Percentiles rank a stretch among this genome's conserved stretches.
Conservation (phyloP, 768 basidiomycete species). For the Macrolepiota dolichaula region DNA sequence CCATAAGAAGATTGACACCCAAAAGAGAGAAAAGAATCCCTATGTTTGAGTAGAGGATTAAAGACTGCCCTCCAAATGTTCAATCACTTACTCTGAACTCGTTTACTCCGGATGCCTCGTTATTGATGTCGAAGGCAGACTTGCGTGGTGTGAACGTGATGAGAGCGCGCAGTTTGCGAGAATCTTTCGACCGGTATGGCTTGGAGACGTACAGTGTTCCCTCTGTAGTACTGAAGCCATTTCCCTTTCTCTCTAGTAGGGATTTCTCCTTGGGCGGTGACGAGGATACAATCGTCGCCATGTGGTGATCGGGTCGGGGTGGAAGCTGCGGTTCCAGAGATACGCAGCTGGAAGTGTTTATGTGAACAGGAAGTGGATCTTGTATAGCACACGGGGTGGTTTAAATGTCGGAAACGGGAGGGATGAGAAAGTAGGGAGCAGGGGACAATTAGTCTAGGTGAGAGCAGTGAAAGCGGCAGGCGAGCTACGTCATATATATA, state of each 20-base stretch:
- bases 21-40: constrained; percentile 96
- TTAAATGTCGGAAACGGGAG: neutral
- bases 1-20: constrained; percentile 85
- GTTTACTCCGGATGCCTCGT: constrained; percentile 70
- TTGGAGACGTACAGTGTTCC: constrained; percentile 75
- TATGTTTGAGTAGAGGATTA: constrained; percentile 22
- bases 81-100: constrained; percentile 69
- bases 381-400: neutral
- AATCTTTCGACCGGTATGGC: constrained; percentile 67
- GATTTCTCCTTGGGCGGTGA: constrained; percentile 12
- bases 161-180: constrained; percentile 77
- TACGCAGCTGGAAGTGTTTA: neutral
- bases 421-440: neutral
- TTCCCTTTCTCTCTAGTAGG: constrained; percentile 26
- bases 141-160: constrained; percentile 85
- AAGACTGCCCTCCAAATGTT: neutral
- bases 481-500: neutral
- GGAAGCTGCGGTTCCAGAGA: neutral
- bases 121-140: constrained; percentile 81
- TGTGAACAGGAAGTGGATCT: neutral
- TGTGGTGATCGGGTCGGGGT: neutral
- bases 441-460: neutral
- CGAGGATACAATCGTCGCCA: constrained; percentile 14
- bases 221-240: constrained; percentile 49
- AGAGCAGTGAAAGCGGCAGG: neutral